Percentiles rank a stretch among this genome's conserved stretches.
Conservation (phyloP, 2,329 filamentous ascomycete genomes). For the Aspergillus versicolor region DNA sequence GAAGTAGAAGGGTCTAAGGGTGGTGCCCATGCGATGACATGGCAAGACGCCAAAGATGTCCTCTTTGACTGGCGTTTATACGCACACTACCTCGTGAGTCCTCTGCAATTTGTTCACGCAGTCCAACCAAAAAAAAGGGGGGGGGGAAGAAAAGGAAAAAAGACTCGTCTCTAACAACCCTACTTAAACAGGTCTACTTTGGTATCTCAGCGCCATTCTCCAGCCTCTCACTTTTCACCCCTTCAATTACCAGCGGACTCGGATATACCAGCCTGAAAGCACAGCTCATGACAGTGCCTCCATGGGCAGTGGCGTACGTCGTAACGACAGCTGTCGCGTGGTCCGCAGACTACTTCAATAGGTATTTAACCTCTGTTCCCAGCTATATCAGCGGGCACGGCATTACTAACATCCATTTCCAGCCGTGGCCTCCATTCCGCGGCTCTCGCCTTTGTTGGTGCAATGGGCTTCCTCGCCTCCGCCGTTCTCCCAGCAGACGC, state of each 20-base stretch:
- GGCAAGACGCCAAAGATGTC: conserved; percentile 48
- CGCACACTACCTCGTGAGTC: conserved; percentile 46
- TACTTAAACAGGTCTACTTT: conserved; percentile 45
- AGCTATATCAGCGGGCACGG: conserved; percentile 22
- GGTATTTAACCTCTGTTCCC: conserved; percentile 18
- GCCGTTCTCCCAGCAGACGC: conserved; percentile 61
- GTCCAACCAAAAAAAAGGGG: too few relatives aligned
- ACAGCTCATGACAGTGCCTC: conserved; percentile 67
- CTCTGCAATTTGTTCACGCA: neutral
- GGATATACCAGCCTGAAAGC: conserved; percentile 57
- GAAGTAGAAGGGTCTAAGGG: conserved; percentile 42
- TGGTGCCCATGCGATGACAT: conserved; percentile 44
- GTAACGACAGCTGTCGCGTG: conserved; percentile 54
- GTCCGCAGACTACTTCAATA: conserved; percentile 58
- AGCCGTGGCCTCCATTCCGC: conserved; percentile 54
- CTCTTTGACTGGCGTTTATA: conserved; percentile 53
- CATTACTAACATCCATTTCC: conserved; percentile 20
- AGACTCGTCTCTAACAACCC: neutral
- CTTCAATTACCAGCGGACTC: conserved; percentile 62
- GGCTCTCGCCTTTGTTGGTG: conserved; percentile 51
- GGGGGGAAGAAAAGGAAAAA: neutral
- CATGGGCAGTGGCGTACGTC: conserved; percentile 61
- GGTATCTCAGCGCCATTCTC: conserved; percentile 57
- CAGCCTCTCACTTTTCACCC: conserved; percentile 60
- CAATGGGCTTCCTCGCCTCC: conserved; percentile 60